phyloP scores from a whole-genome alignment of 345 rosid genomes.

The Eucalyptus cladocalyx region DNA sequence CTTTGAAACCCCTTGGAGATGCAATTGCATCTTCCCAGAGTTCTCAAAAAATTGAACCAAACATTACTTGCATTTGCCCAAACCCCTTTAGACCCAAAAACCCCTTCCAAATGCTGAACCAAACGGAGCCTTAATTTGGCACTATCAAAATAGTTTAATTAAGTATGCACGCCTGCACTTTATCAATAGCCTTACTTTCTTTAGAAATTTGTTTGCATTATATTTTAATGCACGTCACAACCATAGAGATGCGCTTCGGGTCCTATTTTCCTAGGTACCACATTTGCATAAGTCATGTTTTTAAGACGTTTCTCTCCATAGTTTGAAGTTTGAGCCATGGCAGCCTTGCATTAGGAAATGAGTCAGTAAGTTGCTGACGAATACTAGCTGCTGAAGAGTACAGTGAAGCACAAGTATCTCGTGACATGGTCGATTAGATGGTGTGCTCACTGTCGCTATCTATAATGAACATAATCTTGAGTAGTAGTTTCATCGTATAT shows the following conservation, averaged over 20 bases:
- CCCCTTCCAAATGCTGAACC: no score
- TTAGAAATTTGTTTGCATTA: not conserved
- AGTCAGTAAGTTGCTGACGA: not conserved
- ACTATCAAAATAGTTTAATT: not conserved
- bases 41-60: no score
- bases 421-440: not conserved
- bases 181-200: not conserved
- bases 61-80: rapidly evolving
- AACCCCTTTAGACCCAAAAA: no score
- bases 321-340: not conserved
- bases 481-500: not conserved
- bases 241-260: not conserved
- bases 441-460: not conserved
- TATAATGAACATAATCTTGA: not conserved
- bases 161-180: not conserved
- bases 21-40: no score
- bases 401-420: not conserved
- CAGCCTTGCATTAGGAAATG: not conserved
- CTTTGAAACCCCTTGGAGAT: no score
- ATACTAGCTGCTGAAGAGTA: not conserved
- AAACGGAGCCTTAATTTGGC: not conserved
- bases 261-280: not conserved
- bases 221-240: not conserved
- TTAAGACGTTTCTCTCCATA: not conserved
- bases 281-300: not conserved